A percentile compares a stretch with the other conserved stretches of the same genome.
These are phyloP conservation scores for Pezicula neosporulosa DNA, from an alignment of 2,329 filamentous ascomycete genomes.

Conservation along the genomic window DNA sequence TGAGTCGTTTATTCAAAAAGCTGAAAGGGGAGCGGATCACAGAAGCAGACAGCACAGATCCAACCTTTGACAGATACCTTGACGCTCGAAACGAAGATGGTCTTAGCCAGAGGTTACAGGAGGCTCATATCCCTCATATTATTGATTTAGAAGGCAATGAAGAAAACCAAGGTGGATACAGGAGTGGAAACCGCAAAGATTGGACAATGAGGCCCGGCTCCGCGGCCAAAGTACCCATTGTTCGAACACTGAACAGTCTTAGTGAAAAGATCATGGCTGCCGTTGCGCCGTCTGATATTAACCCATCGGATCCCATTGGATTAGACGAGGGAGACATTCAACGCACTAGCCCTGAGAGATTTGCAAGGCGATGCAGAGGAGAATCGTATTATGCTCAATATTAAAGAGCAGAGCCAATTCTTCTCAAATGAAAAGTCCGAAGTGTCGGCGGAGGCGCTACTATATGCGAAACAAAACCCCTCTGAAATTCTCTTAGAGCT, in stretches of 20 bases:
- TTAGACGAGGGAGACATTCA: conserved; percentile 71
- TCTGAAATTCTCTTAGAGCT: conserved; percentile 63
- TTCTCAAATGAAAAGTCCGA: conserved; percentile 58
- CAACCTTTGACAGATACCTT: conserved; percentile 82
- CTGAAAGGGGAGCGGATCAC: conserved; percentile 84
- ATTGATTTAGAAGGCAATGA: conserved; percentile 94
- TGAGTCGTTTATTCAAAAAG: conserved; percentile 85
- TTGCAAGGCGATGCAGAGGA: conserved; percentile 71
- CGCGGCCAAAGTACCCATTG: conserved; percentile 77
- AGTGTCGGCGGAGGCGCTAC: conserved; percentile 31
- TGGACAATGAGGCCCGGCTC: conserved; percentile 80
- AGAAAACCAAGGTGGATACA: conserved; percentile 84
- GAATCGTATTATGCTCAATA: conserved; percentile 76
- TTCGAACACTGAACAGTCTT: conserved; percentile 82
- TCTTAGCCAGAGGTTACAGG: conserved; percentile 50
- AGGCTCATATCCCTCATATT: conserved; percentile 75
- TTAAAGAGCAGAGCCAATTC: conserved; percentile 83
- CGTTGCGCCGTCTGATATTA: conserved; percentile 74
- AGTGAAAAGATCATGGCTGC: conserved; percentile 93
- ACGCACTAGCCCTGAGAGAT: conserved; percentile 75
- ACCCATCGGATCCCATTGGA: conserved; percentile 60
- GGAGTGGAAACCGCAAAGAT: conserved; percentile 80
- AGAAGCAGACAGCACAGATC: conserved; percentile 73
- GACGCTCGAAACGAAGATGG: conserved; percentile 62
- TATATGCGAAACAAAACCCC: conserved; percentile 68